A percentile compares a stretch with the other conserved stretches of the same genome.
Conservation (phyloP, 2,329 filamentous ascomycete genomes). For the Rugonectria rugulosa region DNA sequence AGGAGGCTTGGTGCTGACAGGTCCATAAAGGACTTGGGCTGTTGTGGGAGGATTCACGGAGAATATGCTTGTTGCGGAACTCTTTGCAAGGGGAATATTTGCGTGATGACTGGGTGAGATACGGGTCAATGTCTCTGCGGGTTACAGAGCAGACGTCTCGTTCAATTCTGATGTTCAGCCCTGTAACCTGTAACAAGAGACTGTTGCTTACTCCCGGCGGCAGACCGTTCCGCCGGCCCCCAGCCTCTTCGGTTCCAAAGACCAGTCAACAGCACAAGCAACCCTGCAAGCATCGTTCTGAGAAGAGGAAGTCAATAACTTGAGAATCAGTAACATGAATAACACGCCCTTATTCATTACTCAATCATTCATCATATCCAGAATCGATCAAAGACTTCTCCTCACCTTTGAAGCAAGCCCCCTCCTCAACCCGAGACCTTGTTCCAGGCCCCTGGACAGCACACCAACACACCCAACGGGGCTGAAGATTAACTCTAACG, state of each 20-base stretch:
- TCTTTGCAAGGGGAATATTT: too few species aligned
- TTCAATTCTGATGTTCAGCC: neutral
- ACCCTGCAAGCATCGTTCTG: too few species aligned
- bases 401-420: too few species aligned
- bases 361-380: too few species aligned
- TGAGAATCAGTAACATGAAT: too few species aligned
- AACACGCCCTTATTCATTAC: too few species aligned
- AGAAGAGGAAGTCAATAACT: too few species aligned
- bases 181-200: neutral
- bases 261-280: neutral
- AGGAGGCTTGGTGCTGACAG: conserved; percentile 8
- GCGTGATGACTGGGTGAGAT: too few species aligned
- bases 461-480: neutral
- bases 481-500: neutral
- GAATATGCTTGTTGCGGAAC: too few species aligned
- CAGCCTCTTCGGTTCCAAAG: neutral
- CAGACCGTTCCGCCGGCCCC: neutral
- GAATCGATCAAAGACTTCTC: too few species aligned
- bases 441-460: neutral
- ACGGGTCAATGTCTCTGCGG: too few species aligned
- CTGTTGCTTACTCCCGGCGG: neutral
- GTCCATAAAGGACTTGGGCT: neutral
- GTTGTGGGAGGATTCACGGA: neutral
- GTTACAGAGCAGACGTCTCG: too few species aligned
- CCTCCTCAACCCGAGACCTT: neutral